A percentile compares a stretch with the other conserved stretches of the same genome.
Conservation (phyloP, 768 basidiomycete genomes). For the Suillus placidus region DNA sequence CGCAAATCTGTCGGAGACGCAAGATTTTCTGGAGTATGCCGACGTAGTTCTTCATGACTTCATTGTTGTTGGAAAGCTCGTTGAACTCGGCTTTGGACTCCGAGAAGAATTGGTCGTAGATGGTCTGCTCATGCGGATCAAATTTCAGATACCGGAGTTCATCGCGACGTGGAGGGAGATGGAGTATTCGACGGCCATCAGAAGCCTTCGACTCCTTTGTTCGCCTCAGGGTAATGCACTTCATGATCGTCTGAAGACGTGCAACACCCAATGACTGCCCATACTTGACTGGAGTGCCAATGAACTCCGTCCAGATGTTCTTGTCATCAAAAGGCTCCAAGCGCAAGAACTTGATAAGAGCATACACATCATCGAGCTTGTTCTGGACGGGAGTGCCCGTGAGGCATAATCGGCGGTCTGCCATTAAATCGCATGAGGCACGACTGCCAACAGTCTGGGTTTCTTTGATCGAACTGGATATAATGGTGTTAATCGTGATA, state of each 20-base stretch:
- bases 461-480: conserved; percentile 90
- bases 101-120: conserved; percentile 87
- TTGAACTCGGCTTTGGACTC: conserved; percentile 93
- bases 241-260: conserved; percentile 96
- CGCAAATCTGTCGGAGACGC: conserved; percentile 96
- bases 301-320: conserved; percentile 88
- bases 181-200: conserved; percentile 83
- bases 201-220: conserved; percentile 88
- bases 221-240: conserved; percentile 92
- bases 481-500: conserved; percentile 5
- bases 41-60: conserved; percentile 98
- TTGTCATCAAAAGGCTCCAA: conserved; percentile 93
- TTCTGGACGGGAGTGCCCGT: conserved; percentile 99
- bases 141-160: conserved; percentile 86
- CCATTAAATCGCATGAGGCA: conserved; percentile 92
- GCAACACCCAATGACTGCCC: conserved; percentile 88
- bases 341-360: conserved; percentile 94
- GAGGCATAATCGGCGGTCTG: conserved; percentile 89
- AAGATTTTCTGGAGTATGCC: conserved; percentile 96
- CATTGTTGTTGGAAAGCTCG: conserved; percentile 82
- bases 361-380: conserved; percentile 97
- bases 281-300: conserved; percentile 91
- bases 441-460: conserved; percentile 91
- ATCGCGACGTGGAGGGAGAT: conserved; percentile 89
- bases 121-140: conserved; percentile 74